Evolutionary conservation across 1,284 basidiomycete genomes (phyloP), one percentile per base, ranked within the genome.

Genomic region (Rhodotorula sp.): DNA sequence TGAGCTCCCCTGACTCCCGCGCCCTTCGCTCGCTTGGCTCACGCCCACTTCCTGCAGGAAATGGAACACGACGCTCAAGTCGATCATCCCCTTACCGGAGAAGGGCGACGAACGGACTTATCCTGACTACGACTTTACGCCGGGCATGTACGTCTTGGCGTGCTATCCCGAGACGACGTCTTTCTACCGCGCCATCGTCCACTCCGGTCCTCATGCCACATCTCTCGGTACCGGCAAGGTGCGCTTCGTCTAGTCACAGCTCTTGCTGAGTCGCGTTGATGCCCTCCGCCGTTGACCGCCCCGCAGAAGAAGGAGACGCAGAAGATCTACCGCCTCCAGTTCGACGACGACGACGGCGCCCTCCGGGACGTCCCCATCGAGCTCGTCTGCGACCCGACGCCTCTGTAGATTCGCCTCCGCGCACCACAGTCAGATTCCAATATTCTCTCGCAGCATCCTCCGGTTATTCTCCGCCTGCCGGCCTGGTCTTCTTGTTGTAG

Each of bases 151-250:
- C 46, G 82, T 84, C 50, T 78, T 84, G 58, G 83, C 80, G 0
- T 75, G 83, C 31, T 84, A 84, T 64, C 83, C 83, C 11, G 83
- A 83, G 51, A 84, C 83, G 13, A 84, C 83, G 0, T 78, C 79
- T 0, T 83, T 84, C 73, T 84, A 84, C 75, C 76, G 77, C 11
- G 83, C 82, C 4, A 78, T 78, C 1, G 81, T 84, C 60, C 72
- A 81, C 2, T 57, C 59, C 0, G 70, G 69, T 1, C 75, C 76
- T 34, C 59, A 50, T 4, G 48, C 60, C 7, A 1, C 63, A 26
- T 18, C 48, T 0, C 16, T n/a, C 34, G 70, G 67, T 16, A 52
- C 59, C 16, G 75, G 73, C n/a, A 75, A 76, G 65, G 75, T 74
- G 47, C 34, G 75, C 37, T n/a, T 28, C 4, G 26, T 31, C 30